Conservation (phyloP, 1,284 basidiomycete genomes). For the Tremellales sp. region DNA sequence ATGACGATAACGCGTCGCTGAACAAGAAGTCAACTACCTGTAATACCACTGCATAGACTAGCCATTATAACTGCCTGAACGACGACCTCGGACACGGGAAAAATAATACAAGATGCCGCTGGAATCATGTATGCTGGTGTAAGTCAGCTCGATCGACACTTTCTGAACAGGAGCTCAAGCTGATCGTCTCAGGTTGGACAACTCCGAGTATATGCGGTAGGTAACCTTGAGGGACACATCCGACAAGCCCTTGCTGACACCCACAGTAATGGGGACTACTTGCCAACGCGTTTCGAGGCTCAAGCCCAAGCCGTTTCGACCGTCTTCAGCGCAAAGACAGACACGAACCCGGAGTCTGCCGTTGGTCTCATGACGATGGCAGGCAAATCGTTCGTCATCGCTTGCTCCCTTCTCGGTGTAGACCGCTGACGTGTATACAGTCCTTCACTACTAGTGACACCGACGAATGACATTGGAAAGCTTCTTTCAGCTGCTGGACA, state of each 20-base stretch:
- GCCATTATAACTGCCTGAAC: no score
- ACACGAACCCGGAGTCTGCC: constrained; percentile 94
- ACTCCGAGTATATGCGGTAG: constrained; percentile 84
- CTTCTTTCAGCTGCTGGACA: constrained; percentile 77
- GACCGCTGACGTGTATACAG: constrained; percentile 51
- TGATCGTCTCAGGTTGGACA: constrained; percentile 81
- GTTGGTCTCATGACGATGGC: constrained; percentile 99
- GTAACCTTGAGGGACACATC: constrained; percentile 5
- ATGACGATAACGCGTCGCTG: neutral
- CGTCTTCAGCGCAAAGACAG: constrained; percentile 88
- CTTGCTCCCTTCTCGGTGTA: constrained; percentile 10
- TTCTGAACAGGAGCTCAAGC: constrained; percentile 1
- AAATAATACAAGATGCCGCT: constrained; percentile 66
- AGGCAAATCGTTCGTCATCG: constrained; percentile 83
- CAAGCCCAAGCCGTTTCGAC: constrained; percentile 88
- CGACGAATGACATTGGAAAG: constrained; percentile 91
- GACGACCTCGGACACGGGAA: no score
- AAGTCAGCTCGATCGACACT: constrained; percentile 14
- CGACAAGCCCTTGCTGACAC: neutral
- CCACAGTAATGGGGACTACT: constrained; percentile 79
- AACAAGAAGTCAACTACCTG: neutral
- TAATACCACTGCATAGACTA: neutral
- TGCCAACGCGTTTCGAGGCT: constrained; percentile 79
- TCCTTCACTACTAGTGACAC: constrained; percentile 91
- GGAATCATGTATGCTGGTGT: constrained; percentile 82